Evolutionary conservation across 1,284 basidiomycete genomes (phyloP), one percentile per base, ranked within the genome.

Genomic region (Cerrena zonata): DNA sequence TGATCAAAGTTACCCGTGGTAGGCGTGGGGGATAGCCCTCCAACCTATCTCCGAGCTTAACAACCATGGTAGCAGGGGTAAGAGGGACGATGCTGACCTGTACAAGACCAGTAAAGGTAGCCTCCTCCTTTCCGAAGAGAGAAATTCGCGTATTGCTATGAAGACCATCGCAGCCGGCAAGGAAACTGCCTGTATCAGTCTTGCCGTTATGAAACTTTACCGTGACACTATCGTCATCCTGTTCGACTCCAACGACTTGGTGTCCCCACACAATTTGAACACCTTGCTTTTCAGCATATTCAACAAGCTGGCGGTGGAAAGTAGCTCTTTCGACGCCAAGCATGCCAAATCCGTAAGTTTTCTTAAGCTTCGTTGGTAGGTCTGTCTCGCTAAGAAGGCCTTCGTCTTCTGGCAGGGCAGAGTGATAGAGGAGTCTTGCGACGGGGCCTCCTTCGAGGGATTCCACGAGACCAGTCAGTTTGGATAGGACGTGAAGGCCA

Each of bases 111-210:
- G 71, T 73, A 52, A 67, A 76, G 18, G 61, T 53, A 5, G 68
- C 66, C 19, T 61, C 52, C 54, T 72, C 66, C 51, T 67, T 58
- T 2, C 74, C 74, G 51, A 76, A 75, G n/a, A 76, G 59, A 13
- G 61, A 60, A 22, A 55, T 58, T 1, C 74, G 65, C 15, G 73
- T 71, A 42, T 64, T 66, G 52, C 73, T 74, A 53, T 76, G 75
- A 52, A 77, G 60, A 5, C 75, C 75, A 54, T 77, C 75, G 55
- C 73, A 75, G 12, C 74, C 75, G 4, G 76, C 64, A 10, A 75
- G 65, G 50, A 76, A 72, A 53, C 67, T 70, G 4, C 66, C 73
- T 0, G 61, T 64, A 48, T 68, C 71, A 26, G 52, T 64, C 25
- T 55, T 51, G n/a, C 72, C 74, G 49, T 71, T 70, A 27, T 64